Conservation (phyloP, 2,329 filamentous ascomycete genomes). For the Cordyceps militaris region DNA sequence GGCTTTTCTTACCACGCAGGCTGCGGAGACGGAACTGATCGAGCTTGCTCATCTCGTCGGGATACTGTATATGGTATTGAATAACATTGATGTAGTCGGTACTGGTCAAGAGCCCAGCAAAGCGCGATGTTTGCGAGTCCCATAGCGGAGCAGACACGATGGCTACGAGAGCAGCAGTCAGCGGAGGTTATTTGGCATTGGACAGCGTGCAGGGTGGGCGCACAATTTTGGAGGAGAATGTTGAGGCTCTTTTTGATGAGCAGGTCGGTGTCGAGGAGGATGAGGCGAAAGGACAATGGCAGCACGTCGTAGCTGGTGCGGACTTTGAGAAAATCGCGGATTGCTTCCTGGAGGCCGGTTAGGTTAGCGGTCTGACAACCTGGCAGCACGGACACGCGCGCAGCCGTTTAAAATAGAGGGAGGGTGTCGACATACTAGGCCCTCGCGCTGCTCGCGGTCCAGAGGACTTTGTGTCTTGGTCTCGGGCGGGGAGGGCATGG, state of each 20-base stretch:
- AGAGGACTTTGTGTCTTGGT: slow-evolving; percentile 46
- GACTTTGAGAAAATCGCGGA: slow-evolving; percentile 92
- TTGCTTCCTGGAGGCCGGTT: slow-evolving; percentile 57
- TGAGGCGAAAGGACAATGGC: slow-evolving; percentile 89
- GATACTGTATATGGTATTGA: slow-evolving; percentile 97
- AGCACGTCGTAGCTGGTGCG: slow-evolving; percentile 97
- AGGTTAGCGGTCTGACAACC: slow-evolving; percentile 9
- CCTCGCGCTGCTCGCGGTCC: slow-evolving; percentile 71
- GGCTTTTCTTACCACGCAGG: slow-evolving; percentile 61
- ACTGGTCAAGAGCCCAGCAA: slow-evolving; percentile 88
- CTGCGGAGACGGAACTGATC: slow-evolving; percentile 92
- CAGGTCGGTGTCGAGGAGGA: slow-evolving; percentile 89
- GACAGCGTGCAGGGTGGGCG: slow-evolving; percentile 16
- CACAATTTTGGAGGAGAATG: slow-evolving; percentile 93
- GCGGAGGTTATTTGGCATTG: slow-evolving; percentile 5
- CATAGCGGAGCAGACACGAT: slow-evolving; percentile 96
- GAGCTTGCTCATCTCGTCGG: slow-evolving; percentile 79
- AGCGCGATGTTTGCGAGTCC: slow-evolving; percentile 89
- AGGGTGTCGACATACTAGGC: slow-evolving; percentile 52
- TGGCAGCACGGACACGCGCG: background rate
- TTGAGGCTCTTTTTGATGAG: slow-evolving; percentile 96
- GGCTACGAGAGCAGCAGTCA: slow-evolving; percentile 44
- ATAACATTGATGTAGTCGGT: slow-evolving; percentile 99
- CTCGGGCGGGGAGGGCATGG: slow-evolving; percentile 30
- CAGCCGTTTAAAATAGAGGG: background rate